Evolutionary conservation across 192 early-diverging fungal species (phyloP), one percentile per base, ranked within the genome.

Genomic region (Gaertneriomyces semiglobifer): DNA sequence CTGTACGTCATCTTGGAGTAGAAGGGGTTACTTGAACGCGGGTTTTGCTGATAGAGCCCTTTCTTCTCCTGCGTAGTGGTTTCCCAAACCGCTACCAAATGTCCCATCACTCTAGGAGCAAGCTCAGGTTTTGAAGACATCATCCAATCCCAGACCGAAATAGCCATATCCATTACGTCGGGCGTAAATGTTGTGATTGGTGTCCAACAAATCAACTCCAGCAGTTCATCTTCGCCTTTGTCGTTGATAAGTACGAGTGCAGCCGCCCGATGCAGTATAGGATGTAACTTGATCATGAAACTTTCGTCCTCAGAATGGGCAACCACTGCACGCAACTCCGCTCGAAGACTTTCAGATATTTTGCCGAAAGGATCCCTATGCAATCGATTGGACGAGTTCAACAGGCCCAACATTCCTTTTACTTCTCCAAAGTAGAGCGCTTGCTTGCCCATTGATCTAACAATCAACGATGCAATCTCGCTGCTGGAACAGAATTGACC

Each of bases 1-100:
- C 92, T 83, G 71, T 98, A 97, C 20, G 89, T 89, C 92, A 98
- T 95, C 66, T 89, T 90, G 66, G 77, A 83, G 48, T 86, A 87
- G 79, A 98, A 99, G 10, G 94, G 92, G 69, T 92, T 86, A 47
- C 74, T 75, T 4, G 85, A 63, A 33, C 88, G 84, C 45, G 43
- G 25, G 2, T 33, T 33, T n/a, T n/a, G 50, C n/a, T 16, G 39
- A 54, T 84, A 99, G 42, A 99, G 67, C 8, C 96, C 96, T 59
- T 88, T 88, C 56, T 86, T 80, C 52, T 92, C 82, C 58, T 85
- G 76, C 14, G 87, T 80, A 50, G 88, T 84, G 80, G 87, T 90
- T 48, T 86, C 85, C 96, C 96, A 99, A 7, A 87, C 86, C 12
- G 84, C 74, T 5, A 90, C 79, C 60, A 99, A 84, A 60, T 96